Conservation (phyloP, 78 protist species). For the Dictyostelium citrinum region DNA sequence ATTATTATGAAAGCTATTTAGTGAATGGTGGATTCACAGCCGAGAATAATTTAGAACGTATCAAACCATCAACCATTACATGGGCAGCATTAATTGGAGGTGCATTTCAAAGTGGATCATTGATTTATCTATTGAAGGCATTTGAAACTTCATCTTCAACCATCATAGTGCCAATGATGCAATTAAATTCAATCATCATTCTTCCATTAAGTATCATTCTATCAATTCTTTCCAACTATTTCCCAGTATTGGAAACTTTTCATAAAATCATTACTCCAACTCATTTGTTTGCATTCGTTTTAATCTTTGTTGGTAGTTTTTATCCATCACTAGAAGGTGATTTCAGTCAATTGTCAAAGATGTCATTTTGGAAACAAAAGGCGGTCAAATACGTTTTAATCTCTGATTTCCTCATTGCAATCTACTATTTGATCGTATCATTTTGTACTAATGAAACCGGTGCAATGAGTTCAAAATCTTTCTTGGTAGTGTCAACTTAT, state of each 20-base stretch:
- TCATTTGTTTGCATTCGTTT: slow-evolving; percentile 23
- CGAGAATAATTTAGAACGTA: neutral
- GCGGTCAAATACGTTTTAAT: slow-evolving; percentile 27
- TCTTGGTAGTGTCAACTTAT: slow-evolving; percentile 40
- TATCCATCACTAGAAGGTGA: slow-evolving; percentile 60
- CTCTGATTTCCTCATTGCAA: slow-evolving; percentile 33
- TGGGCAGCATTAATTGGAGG: slow-evolving; percentile 1
- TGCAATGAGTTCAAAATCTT: slow-evolving; percentile 19
- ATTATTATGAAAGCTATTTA: neutral
- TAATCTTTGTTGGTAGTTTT: slow-evolving; percentile 59
- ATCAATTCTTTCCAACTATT: slow-evolving; percentile 20
- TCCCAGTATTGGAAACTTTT: slow-evolving; percentile 13
- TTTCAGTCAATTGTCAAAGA: neutral
- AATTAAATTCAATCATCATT: slow-evolving; percentile 25
- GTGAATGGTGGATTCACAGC: slow-evolving; percentile 1
- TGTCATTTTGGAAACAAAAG: slow-evolving; percentile 31
- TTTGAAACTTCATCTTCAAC: slow-evolving; percentile 32
- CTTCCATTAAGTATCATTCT: slow-evolving; percentile 29
- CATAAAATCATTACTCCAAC: slow-evolving; percentile 39
- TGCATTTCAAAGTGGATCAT: slow-evolving; percentile 9
- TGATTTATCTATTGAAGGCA: slow-evolving; percentile 35
- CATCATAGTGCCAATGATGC: slow-evolving; percentile 54
- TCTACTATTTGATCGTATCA: slow-evolving; percentile 44
- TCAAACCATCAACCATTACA: neutral
- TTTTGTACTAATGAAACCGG: slow-evolving; percentile 63